These are phyloP conservation scores for Penicillium bovifimosum DNA, from an alignment of 495 filamentous ascomycete species.

Conservation along the genomic window DNA sequence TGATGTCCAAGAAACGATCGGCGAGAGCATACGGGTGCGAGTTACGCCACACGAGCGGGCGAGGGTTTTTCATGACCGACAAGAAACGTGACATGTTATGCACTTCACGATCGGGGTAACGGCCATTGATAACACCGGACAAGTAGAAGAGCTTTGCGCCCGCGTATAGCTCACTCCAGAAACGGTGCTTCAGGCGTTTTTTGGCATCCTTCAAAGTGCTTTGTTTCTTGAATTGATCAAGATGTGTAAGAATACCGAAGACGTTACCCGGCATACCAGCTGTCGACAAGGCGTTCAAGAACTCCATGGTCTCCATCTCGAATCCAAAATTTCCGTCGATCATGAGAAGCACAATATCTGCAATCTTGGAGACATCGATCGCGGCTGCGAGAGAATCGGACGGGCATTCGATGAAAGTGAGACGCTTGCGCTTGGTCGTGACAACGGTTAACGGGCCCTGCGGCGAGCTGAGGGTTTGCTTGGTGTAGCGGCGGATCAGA, in stretches of 20 bases:
- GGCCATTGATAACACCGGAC: conserved; percentile 88
- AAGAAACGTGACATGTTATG: conserved; percentile 93
- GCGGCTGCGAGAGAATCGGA: conserved; percentile 86
- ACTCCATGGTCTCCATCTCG: conserved; percentile 99
- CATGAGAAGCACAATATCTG: conserved; percentile 93
- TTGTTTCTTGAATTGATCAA: conserved; percentile 92
- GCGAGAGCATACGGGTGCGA: conserved; percentile 89
- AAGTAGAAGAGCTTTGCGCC: conserved; percentile 96
- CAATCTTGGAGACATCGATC: conserved; percentile 94
- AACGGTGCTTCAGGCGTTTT: conserved; percentile 89
- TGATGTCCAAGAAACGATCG: conserved; percentile 91
- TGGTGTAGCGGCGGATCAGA: conserved; percentile 87
- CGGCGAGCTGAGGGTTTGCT: conserved; percentile 85
- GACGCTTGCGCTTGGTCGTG: conserved; percentile 83
- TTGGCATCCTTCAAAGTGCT: conserved; percentile 84
- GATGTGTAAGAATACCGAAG: conserved; percentile 92
- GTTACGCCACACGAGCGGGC: conserved; percentile 94
- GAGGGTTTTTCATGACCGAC: conserved; percentile 97
- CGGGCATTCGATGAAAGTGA: conserved; percentile 95
- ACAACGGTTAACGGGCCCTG: conserved; percentile 91
- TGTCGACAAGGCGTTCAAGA: conserved; percentile 80
- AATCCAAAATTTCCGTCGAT: conserved; percentile 98
- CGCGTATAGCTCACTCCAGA: conserved; percentile 95
- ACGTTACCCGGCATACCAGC: conserved; percentile 98
- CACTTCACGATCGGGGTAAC: conserved; percentile 94